These are phyloP conservation scores for Halteria grandinella DNA, from an alignment of 73 alveolate species.

Conservation along the genomic window DNA sequence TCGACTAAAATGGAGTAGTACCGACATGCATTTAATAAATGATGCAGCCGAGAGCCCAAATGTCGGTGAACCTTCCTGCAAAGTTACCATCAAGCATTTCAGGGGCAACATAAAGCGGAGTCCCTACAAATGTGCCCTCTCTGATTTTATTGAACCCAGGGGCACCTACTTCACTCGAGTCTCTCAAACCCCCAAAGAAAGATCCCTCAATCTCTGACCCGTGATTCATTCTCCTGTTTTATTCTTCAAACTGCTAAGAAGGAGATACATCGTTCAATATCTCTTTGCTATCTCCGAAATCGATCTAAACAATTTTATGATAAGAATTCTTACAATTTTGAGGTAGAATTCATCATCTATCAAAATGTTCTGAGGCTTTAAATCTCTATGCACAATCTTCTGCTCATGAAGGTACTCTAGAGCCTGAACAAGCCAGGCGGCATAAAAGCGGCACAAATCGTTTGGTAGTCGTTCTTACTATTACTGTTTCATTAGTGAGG, in stretches of 20 bases:
- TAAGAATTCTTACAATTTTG: conserved; percentile 54
- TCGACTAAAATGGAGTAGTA: conserved; percentile 62
- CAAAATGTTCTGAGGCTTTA: conserved; percentile 92
- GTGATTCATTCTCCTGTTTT: conserved; percentile 1
- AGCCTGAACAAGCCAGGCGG: conserved; percentile 84
- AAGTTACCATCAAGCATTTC: conserved; percentile 79
- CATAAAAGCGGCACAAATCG: conserved; percentile 75
- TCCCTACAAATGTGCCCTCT: conserved; percentile 79
- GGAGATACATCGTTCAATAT: conserved; percentile 6
- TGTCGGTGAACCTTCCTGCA: conserved; percentile 64
- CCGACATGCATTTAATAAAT: conserved; percentile 61
- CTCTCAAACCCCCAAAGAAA: no score
- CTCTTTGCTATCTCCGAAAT: conserved; percentile 63
- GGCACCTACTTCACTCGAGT: no score
- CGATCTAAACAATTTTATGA: conserved; percentile 23
- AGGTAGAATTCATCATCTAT: conserved; percentile 79
- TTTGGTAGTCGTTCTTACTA: conserved; percentile 8
- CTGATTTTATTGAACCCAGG: conserved; percentile 28
- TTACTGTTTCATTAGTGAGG: conserved; percentile 29
- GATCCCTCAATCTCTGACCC: no score
- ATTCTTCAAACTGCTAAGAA: background rate
- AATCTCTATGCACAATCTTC: conserved; percentile 84
- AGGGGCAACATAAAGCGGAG: conserved; percentile 91
- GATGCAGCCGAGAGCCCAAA: conserved; percentile 81
- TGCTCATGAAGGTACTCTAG: conserved; percentile 77